Evolutionary conservation across 176 grass and related monocot genomes (phyloP), one percentile per base, ranked within the genome.

Genomic region (Tuctoria greenei): DNA sequence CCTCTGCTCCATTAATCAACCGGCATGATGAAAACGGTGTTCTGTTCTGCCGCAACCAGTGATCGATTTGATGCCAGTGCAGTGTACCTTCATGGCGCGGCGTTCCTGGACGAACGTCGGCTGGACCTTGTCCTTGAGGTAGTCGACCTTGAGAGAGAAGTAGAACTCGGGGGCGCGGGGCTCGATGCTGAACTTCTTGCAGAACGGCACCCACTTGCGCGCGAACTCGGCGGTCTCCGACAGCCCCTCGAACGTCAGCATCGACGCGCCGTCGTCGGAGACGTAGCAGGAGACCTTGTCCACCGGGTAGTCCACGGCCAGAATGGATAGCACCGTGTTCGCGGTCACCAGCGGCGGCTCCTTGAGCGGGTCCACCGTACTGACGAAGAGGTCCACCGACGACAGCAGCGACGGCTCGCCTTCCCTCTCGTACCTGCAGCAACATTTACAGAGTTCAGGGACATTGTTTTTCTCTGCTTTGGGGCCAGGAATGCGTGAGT

Each of bases 251-350:
- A 99, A 99, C 5, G 96, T 88, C 16, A 99, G 96, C 96, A 99
- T 99, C 3, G 96, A 95, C 68, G 96, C 96, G 49, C 96, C 96
- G 49, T 99, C 96, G 55, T 99, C 96, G 5, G 96, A 99, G 45
- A 99, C 92, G 67, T 99, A 99, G 85, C 96, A 99, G 5, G 96
- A 99, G 14, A 99, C 96, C 81, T 95, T 99, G 85, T 99, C 91
- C 4, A 99, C 87, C 0, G 96, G 96, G 77, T 99, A 99, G 75
- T 99, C 96, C 2, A 92, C 96, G 17, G 96, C 92, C 12, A 99
- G 72, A 73, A 99, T 99, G n/a, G 96, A 99, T 0, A 99, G 87
- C 77, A 99, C 92, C 0, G 96, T 99, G 79, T 99, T 99, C 5
- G 96, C 92, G 6, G 96, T 99, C 64, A 99, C 92, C 44, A 99